Percentiles rank a stretch among this genome's conserved stretches.
Evolutionary conservation across 495 filamentous ascomycete genomes (phyloP).

Genomic region (Corynascus novoguineensis): DNA sequence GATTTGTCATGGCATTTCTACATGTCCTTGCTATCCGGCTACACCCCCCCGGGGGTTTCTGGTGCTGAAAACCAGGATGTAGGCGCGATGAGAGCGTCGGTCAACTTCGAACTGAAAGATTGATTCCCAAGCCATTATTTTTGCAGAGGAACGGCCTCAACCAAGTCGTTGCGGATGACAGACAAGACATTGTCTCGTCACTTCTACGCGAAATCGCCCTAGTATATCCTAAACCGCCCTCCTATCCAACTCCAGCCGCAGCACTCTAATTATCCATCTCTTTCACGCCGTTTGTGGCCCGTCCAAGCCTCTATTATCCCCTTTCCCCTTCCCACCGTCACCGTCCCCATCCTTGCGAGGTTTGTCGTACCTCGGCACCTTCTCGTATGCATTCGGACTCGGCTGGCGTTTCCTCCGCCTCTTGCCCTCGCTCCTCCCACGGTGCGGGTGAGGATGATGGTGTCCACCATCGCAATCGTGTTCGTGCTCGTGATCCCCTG

Average conservation of each 20-base stretch:
- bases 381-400: constrained; percentile 94
- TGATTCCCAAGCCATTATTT: too few relatives aligned
- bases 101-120: too few relatives aligned
- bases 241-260: neutral
- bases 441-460: constrained; percentile 28
- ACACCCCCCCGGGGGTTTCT: too few relatives aligned
- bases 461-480: constrained; percentile 38
- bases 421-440: constrained; percentile 26
- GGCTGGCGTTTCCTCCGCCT: constrained; percentile 50
- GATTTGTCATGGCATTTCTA: too few relatives aligned
- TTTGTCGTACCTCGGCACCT: constrained; percentile 63
- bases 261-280: neutral
- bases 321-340: neutral
- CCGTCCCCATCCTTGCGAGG: constrained; percentile 20
- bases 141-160: too few relatives aligned
- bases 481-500: constrained; percentile 28
- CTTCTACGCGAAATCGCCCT: too few relatives aligned
- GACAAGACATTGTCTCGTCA: too few relatives aligned
- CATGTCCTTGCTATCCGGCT: too few relatives aligned
- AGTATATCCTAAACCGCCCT: too few relatives aligned
- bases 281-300: neutral
- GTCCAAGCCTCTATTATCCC: neutral
- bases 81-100: too few relatives aligned
- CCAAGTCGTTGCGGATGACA: too few relatives aligned
- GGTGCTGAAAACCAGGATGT: too few relatives aligned